Evolutionary conservation across 2,329 filamentous ascomycete genomes (phyloP).

Genomic region (Acephala macrosclerotiorum): DNA sequence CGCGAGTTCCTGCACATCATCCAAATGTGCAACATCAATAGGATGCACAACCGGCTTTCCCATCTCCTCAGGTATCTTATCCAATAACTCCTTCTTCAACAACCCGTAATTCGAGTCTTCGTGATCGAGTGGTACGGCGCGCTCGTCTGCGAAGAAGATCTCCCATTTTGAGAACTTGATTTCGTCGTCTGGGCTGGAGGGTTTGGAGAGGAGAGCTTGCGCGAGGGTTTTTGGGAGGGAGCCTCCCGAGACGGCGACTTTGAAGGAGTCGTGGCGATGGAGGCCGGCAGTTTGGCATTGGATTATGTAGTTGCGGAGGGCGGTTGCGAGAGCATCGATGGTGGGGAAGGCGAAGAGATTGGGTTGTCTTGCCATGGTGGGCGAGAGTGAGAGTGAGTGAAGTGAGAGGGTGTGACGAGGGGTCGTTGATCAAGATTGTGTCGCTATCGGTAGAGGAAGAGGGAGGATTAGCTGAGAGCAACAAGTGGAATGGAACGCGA

Average conservation of each 20-base stretch:
- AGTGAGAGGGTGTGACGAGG: constrained; percentile 8
- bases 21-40: constrained; percentile 71
- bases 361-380: constrained; percentile 48
- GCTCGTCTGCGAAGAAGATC: constrained; percentile 98
- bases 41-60: constrained; percentile 75
- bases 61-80: constrained; percentile 78
- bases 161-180: constrained; percentile 90
- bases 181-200: constrained; percentile 60
- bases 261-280: constrained; percentile 83
- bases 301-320: constrained; percentile 84
- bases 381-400: constrained; percentile 2
- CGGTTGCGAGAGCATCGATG: constrained; percentile 73
- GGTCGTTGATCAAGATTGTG: not conserved
- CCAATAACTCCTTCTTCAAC: constrained; percentile 84
- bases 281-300: constrained; percentile 82
- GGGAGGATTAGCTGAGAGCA: not conserved
- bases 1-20: constrained; percentile 89
- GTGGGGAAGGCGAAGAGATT: constrained; percentile 84
- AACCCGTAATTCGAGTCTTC: constrained; percentile 93
- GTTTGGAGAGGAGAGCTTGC: constrained; percentile 74
- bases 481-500: not conserved
- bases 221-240: constrained; percentile 90
- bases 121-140: constrained; percentile 90
- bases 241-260: constrained; percentile 91
- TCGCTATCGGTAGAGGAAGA: not conserved